Evolutionary conservation across 2,329 filamentous ascomycete species (phyloP), one percentile per base, ranked within the genome.

Genomic region (Chrysoporthe austroafricana): DNA sequence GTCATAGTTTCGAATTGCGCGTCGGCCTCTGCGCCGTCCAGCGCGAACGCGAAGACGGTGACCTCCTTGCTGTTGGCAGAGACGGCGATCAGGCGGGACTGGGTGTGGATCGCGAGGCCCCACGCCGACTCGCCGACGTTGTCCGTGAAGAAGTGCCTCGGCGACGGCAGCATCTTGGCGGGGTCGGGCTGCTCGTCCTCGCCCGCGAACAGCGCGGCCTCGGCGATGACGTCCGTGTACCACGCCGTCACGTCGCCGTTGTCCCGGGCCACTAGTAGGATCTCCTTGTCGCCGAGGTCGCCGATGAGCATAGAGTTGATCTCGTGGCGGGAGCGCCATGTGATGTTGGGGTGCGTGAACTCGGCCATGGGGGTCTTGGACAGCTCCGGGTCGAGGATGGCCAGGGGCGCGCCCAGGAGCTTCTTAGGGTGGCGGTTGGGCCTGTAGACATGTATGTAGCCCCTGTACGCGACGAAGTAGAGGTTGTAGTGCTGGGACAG

Each of bases 61-160:
- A 86, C 78, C 70, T 86, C 84, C 63, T 76, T 75, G 4, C 84
- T 86, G 76, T 99, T 99, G 0, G 92, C 89, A 73, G 91, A 92
- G 50, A 96, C 90, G 0, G 95, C 96, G 70, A 99, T 91, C 70
- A 97, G 82, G 0, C 94, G 88, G n/a, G 92, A 93, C 70, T 89
- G 82, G 70, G 88, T 85, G 76, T 98, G 95, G 13, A 97, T 85
- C 8, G 93, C 91, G 60, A 97, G 79, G 0, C 95, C 96, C 96
- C 96, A 99, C 2, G 94, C 95, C 69, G 92, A 95, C 34, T 79
- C 81, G 1, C 87, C 87, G 2, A 97, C 93, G 75, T 91, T 94
- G 48, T 91, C 86, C 68, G 88, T 87, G 67, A 97, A 92, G 74
- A 97, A 92, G 0, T 81, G 81, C 65, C 72, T 73, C 68, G 81